These are phyloP conservation scores for Typha latifolia DNA, from an alignment of 176 grass and related monocot species.

Conservation along the genomic window DNA sequence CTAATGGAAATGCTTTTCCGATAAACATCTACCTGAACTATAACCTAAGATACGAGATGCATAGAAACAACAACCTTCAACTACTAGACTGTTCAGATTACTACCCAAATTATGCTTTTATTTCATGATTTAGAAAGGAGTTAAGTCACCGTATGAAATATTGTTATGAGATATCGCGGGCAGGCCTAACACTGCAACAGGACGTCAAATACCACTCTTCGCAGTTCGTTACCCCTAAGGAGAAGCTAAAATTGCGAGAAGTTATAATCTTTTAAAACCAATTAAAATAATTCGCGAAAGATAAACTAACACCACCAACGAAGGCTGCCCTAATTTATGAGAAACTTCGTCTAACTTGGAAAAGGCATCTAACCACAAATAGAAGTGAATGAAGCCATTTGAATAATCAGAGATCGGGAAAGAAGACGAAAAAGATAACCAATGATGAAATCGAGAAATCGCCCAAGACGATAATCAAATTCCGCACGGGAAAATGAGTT, in stretches of 20 bases:
- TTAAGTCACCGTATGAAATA: background rate
- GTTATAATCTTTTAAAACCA: background rate
- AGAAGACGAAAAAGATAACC: too few species aligned
- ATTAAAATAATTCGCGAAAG: background rate
- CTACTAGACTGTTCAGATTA: background rate
- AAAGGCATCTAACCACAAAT: background rate
- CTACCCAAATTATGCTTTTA: background rate
- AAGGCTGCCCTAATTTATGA: background rate
- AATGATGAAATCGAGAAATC: too few species aligned
- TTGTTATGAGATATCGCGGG: background rate
- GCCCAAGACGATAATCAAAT: too few species aligned
- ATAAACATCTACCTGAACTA: too few species aligned
- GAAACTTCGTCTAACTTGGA: background rate
- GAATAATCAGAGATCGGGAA: background rate
- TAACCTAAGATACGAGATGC: background rate
- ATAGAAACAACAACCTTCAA: background rate
- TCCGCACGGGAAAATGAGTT: too few species aligned
- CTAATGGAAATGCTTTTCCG: background rate
- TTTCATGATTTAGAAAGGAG: background rate
- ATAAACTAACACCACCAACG: background rate
- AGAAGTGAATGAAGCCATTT: background rate
- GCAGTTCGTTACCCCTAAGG: too few species aligned
- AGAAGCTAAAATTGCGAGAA: background rate
- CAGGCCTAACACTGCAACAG: background rate
- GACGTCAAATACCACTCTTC: background rate